phyloP scores from a whole-genome alignment of 2,329 filamentous ascomycete species.

The Colletotrichum sp. region DNA sequence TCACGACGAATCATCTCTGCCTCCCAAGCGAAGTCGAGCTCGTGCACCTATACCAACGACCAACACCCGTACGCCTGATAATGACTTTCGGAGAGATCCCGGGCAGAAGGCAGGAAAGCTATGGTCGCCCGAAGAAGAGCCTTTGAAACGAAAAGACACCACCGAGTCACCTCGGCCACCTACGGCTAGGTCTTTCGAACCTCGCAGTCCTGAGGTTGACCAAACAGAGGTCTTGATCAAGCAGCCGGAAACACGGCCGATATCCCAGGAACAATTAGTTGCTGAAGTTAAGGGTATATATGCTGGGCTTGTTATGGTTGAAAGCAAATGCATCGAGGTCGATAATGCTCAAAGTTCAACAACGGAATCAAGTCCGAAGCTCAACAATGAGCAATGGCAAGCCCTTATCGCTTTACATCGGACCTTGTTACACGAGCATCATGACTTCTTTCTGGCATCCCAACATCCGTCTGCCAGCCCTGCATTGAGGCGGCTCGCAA shows the following conservation, averaged over 20 bases:
- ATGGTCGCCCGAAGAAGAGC: not conserved
- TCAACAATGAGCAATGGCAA: constrained; percentile 79
- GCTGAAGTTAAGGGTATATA: constrained; percentile 87
- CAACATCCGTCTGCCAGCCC: constrained; percentile 82
- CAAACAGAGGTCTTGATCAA: constrained; percentile 10
- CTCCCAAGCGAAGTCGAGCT: not conserved
- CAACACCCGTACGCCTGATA: rapidly evolving
- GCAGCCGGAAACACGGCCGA: constrained; percentile 70
- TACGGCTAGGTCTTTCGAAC: rapidly evolving
- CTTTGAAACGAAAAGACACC: rapidly evolving
- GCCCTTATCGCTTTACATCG: constrained; percentile 82
- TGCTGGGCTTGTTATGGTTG: constrained; percentile 82
- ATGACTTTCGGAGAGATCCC: not conserved
- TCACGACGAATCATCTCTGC: too few relatives aligned
- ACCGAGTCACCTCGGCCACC: rapidly evolving
- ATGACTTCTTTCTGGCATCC: constrained; percentile 85
- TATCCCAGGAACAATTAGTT: constrained; percentile 79
- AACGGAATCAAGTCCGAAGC: constrained; percentile 40
- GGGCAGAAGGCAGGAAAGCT: not conserved
- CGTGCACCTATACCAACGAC: not conserved
- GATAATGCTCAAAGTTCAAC: constrained; percentile 65
- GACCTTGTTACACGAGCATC: constrained; percentile 81
- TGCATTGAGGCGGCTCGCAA: constrained; percentile 70
- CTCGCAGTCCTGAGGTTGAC: rapidly evolving
- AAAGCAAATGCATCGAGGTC: constrained; percentile 85